Evolutionary conservation across 116 monocot genomes (phyloP).

Genomic region (Iris pallida): DNA sequence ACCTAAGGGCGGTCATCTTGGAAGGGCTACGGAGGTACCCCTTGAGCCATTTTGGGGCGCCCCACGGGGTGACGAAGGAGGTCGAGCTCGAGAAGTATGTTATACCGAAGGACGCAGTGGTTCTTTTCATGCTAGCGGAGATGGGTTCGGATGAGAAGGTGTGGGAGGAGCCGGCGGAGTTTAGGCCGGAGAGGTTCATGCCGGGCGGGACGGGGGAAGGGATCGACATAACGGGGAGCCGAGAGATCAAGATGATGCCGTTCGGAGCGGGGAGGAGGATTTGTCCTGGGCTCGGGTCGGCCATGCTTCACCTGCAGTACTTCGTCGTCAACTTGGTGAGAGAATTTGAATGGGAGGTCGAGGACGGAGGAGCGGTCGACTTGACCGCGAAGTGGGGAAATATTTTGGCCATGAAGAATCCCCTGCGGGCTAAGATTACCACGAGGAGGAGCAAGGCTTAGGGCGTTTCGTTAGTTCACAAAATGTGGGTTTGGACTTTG

Average conservation of each 20-base stretch:
- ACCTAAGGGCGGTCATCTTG: slow-evolving; percentile 13
- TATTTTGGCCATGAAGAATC: slow-evolving; percentile 25
- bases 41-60: slow-evolving; percentile 9
- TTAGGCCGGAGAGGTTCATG: slow-evolving; percentile 18
- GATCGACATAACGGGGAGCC: slow-evolving; percentile 27
- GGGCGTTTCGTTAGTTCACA: too few relatives aligned
- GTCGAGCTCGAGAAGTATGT: background rate
- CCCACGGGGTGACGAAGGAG: slow-evolving; percentile 7
- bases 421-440: slow-evolving; percentile 11
- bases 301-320: slow-evolving; percentile 31
- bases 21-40: slow-evolving; percentile 16
- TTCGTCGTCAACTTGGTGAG: slow-evolving; percentile 26
- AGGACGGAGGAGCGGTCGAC: slow-evolving; percentile 23
- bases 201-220: slow-evolving; percentile 16
- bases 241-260: slow-evolving; percentile 41
- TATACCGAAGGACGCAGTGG: background rate
- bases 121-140: slow-evolving; percentile 1
- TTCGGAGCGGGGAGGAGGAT: slow-evolving; percentile 34
- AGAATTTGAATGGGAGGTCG: slow-evolving; percentile 27
- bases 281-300: slow-evolving; percentile 27
- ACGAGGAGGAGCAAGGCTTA: slow-evolving; percentile 3
- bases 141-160: slow-evolving; percentile 8
- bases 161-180: slow-evolving; percentile 22
- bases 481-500: too few relatives aligned
- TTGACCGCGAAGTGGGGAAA: slow-evolving; percentile 23